Base-by-base conservation (phyloP, 805 yeast genomes). In the Maudiozyma saulgeensis region DNA sequence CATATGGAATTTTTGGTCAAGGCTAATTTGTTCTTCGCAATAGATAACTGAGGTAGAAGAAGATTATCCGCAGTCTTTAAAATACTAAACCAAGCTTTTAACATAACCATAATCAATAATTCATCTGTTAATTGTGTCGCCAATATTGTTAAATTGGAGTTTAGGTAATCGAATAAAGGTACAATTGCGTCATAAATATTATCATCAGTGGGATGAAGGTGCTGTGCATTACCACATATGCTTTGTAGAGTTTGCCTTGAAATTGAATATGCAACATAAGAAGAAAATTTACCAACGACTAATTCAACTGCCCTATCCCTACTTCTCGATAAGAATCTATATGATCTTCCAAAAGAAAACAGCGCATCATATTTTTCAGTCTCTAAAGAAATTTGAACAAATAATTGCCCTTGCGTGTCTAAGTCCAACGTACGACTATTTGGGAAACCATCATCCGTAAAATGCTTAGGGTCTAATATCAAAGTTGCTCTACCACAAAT, bases 81-180 rank as follows among this genome's bases (percentile, higher is more conserved):
- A 1, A 88, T 80, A 12, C 80, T 80, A n/a, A 70, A 68, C 98
- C 98, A 91, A 0, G 91, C 79, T 46, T 82, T 83, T 1, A 82
- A 59, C 85, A 87, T 84, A 0, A 87, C 86, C 53, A 78, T 76
- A 46, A 77, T 61, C 16, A 84, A 65, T 34, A 84, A 65, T 1
- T 75, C 80, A 18, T 73, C 69, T 0, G 87, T 77, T 40, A 87
- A 64, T 38, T 70, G 74, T 11, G 75, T 68, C 0, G 87, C 88
- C 40, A 87, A 67, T 1, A 83, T 80, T 47, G 74, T 74, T 44
- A 87, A 71, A 56, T 84, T 87, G 45, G 79, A 71, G 56, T 86
- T 84, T 60, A 87, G 68, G 57, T 84, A 85, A 52, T 84, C 84
- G 61, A 82, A 86, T 38, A 88, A 67, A 0, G 95, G 91, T 54